A percentile compares a stretch with the other conserved stretches of the same genome.
Evolutionary conservation across 2,329 filamentous ascomycete species (phyloP).

Genomic region (Pseudogymnoascus sp.): DNA sequence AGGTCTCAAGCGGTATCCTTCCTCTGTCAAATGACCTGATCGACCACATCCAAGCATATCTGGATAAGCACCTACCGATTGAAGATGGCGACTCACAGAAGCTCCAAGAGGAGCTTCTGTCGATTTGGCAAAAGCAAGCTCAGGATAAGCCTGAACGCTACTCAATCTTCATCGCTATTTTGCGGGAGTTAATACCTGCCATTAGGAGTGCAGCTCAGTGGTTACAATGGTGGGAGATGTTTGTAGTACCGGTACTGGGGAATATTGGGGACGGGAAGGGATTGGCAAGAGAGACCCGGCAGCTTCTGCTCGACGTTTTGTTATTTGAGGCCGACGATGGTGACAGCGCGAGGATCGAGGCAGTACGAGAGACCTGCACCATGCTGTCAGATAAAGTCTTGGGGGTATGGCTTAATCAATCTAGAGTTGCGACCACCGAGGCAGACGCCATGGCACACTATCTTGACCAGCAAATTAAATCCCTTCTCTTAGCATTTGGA

Average conservation of each 20-base stretch:
- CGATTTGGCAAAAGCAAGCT: slow-evolving; percentile 60
- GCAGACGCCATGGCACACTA: slow-evolving; percentile 38
- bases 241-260: slow-evolving; percentile 50
- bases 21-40: slow-evolving; percentile 62
- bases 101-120: slow-evolving; percentile 64
- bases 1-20: slow-evolving; percentile 41
- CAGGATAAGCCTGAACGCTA: slow-evolving; percentile 48
- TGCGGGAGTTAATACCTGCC: slow-evolving; percentile 56
- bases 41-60: slow-evolving; percentile 56
- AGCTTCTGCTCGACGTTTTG: slow-evolving; percentile 58
- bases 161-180: slow-evolving; percentile 60
- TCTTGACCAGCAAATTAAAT: slow-evolving; percentile 40
- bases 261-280: slow-evolving; percentile 54
- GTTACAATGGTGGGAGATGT: slow-evolving; percentile 64
- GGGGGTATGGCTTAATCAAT: slow-evolving; percentile 48
- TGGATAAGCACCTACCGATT: slow-evolving; percentile 58
- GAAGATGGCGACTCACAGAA: slow-evolving; percentile 65
- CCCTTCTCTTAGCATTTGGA: slow-evolving; percentile 39
- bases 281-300: slow-evolving; percentile 56
- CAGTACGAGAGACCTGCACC: slow-evolving; percentile 36
- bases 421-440: slow-evolving; percentile 30
- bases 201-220: slow-evolving; percentile 57
- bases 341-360: slow-evolving; percentile 35
- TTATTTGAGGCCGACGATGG: slow-evolving; percentile 54
- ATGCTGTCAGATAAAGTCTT: slow-evolving; percentile 52